These are phyloP conservation scores for Leishmania guyanensis DNA, from an alignment of 208 protist genomes.

Conservation along the genomic window DNA sequence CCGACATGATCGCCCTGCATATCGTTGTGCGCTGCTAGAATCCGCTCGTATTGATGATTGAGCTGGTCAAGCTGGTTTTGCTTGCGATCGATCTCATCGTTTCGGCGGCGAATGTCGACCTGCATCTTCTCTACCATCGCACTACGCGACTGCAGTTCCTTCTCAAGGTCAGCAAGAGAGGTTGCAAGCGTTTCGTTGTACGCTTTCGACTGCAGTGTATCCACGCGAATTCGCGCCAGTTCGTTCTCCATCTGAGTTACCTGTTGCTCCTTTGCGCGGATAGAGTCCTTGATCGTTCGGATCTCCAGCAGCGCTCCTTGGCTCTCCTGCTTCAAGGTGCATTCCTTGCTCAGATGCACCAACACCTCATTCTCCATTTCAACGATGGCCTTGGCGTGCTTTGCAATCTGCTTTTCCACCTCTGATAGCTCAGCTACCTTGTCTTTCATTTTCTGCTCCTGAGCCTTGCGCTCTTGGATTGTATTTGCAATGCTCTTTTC, in stretches of 20 bases:
- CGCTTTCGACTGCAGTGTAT: slow-evolving; percentile 93
- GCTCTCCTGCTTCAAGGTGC: slow-evolving; percentile 93
- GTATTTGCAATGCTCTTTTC: slow-evolving; percentile 84
- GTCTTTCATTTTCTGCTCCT: slow-evolving; percentile 83
- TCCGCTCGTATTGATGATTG: slow-evolving; percentile 94
- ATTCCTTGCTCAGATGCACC: slow-evolving; percentile 89
- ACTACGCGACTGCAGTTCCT: slow-evolving; percentile 91
- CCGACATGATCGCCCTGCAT: slow-evolving; percentile 86
- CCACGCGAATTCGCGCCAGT: slow-evolving; percentile 93
- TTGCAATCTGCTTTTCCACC: slow-evolving; percentile 85
- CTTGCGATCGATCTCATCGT: slow-evolving; percentile 97
- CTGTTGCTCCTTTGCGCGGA: slow-evolving; percentile 94
- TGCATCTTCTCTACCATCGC: slow-evolving; percentile 94
- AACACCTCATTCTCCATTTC: slow-evolving; percentile 91
- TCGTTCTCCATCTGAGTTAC: slow-evolving; percentile 96
- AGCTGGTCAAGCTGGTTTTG: slow-evolving; percentile 96
- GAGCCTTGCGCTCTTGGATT: slow-evolving; percentile 72
- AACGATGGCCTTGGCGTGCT: slow-evolving; percentile 79
- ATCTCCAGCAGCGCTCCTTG: slow-evolving; percentile 89
- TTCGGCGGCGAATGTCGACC: slow-evolving; percentile 92
- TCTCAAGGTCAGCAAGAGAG: slow-evolving; percentile 87
- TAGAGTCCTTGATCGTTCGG: slow-evolving; percentile 88
- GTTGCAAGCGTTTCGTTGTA: slow-evolving; percentile 93
- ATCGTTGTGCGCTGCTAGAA: slow-evolving; percentile 69
- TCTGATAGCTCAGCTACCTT: slow-evolving; percentile 66